Percentiles rank a stretch among this genome's conserved stretches.
Evolutionary conservation across 2,329 filamentous ascomycete species (phyloP).

Genomic region (Teratosphaeria zuluensis): DNA sequence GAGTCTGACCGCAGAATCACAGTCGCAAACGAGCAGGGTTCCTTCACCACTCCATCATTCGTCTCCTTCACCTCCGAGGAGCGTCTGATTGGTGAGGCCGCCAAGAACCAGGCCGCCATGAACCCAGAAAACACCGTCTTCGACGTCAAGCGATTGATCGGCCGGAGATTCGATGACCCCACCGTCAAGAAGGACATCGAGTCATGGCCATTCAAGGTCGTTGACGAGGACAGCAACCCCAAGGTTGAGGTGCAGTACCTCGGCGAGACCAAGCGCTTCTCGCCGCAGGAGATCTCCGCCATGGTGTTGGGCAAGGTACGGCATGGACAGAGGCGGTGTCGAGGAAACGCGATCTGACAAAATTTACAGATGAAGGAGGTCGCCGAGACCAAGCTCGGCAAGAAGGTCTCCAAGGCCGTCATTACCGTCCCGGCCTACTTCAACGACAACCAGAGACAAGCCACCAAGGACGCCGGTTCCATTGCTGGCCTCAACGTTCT

Average conservation of each 20-base stretch:
- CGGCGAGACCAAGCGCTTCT: constrained; percentile 89
- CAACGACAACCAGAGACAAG: constrained; percentile 99
- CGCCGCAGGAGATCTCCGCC: constrained; percentile 95
- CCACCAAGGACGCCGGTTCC: constrained; percentile 97
- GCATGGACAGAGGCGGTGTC: neutral
- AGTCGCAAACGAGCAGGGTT: constrained; percentile 98
- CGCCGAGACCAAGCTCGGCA: constrained; percentile 94
- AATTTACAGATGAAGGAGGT: constrained; percentile 87
- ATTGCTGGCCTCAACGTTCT: constrained; percentile 96
- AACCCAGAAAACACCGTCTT: constrained; percentile 98
- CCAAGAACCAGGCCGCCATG: constrained; percentile 99
- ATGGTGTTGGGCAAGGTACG: constrained; percentile 96
- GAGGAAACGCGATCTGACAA: constrained; percentile 7
- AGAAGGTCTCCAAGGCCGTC: constrained; percentile 98
- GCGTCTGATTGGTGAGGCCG: constrained; percentile 97
- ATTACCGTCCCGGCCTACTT: constrained; percentile 99
- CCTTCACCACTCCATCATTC: constrained; percentile 97
- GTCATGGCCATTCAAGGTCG: constrained; percentile 98
- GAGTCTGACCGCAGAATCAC: constrained; percentile 5
- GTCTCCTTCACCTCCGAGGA: constrained; percentile 98
- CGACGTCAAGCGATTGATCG: constrained; percentile 98
- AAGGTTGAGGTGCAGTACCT: constrained; percentile 94
- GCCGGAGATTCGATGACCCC: constrained; percentile 87
- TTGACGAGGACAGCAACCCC: constrained; percentile 80
- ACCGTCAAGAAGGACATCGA: constrained; percentile 98